These are phyloP conservation scores for Penicillium canescens DNA, from an alignment of 495 filamentous ascomycete genomes.

Conservation along the genomic window DNA sequence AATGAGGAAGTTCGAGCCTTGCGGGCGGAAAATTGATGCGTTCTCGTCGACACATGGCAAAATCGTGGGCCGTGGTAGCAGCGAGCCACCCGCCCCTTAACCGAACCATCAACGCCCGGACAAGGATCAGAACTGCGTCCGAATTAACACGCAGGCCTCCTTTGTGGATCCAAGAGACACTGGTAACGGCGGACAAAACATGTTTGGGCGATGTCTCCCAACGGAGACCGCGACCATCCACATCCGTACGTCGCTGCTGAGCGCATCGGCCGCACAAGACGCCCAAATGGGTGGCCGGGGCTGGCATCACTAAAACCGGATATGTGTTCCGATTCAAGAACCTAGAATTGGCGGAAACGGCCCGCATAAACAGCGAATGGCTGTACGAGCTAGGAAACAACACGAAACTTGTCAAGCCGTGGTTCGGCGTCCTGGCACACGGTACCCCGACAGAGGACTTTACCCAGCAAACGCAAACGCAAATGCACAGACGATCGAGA, in stretches of 20 bases:
- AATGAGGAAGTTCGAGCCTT: no score
- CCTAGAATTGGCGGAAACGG: constrained; percentile 14
- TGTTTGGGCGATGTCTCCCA: constrained; percentile 20
- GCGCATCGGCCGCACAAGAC: constrained; percentile 12
- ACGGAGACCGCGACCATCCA: constrained; percentile 15
- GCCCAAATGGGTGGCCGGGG: constrained; percentile 15
- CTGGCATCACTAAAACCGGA: constrained; percentile 20
- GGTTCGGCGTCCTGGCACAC: constrained; percentile 21
- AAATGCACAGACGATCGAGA: constrained; percentile 13
- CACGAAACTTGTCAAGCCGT: constrained; percentile 21
- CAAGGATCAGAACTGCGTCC: constrained; percentile 11
- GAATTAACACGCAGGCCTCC: constrained; percentile 15
- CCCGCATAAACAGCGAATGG: constrained; percentile 7
- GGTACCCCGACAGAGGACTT: constrained; percentile 23
- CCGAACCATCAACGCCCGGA: constrained; percentile 1
- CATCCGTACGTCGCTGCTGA: constrained; percentile 13
- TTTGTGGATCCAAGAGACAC: constrained; percentile 22
- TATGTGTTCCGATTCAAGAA: constrained; percentile 25
- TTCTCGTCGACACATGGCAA: no score
- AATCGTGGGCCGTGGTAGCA: no score
- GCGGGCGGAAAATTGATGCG: no score
- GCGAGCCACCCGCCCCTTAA: no score
- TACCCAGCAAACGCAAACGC: constrained; percentile 10
- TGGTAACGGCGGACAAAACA: constrained; percentile 8
- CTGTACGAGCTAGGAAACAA: constrained; percentile 18